Evolutionary conservation across 192 early-diverging fungal genomes (phyloP), one percentile per base, ranked within the genome.

Genomic region (Backusella macrospora): DNA sequence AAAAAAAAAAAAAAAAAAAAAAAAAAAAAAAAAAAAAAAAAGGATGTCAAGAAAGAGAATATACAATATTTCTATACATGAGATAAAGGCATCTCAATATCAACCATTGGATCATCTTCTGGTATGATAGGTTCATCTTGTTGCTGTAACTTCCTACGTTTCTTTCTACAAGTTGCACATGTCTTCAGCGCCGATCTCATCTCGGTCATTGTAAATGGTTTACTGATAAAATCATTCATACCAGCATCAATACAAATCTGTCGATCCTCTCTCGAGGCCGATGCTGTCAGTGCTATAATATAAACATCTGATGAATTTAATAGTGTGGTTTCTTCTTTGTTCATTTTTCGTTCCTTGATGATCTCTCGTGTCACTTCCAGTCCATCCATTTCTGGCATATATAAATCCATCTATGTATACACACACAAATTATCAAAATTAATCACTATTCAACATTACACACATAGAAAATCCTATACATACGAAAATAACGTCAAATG

Each of bases 271-370:
- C 69, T 74, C 74, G 82, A 82, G 0, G 83, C 86, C 1, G 83
- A 87, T 3, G 86, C 86, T 9, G 86, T 87, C 16, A 87, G 74
- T 21, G 86, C 86, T 73, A 87, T 85, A 42, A 87, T 84, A 66
- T 85, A 83, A 13, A 85, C 65, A 62, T 86, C 81, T 44, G 66
- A 16, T n/a, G 55, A 52, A 46, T 80, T 80, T 21, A 71, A 39
- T 15, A 79, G 34, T 39, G 45, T 18, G 0, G 43, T 45, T 40
- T 66, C 65, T 43, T 40, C 65, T 29, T n/a, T 46, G 23, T 10
- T 66, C 18, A 18, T 21, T 23, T 42, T 26, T 47, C 71, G 29
- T 21, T 65, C 77, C 37, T 73, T 68, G 29, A 78, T 52, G 62
- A 81, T 81, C 40, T 59, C 72, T 62, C 65, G 44, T 23, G 79